These are phyloP conservation scores for Bretschneidera sinensis DNA, from an alignment of 345 rosid genomes.

Conservation along the genomic window DNA sequence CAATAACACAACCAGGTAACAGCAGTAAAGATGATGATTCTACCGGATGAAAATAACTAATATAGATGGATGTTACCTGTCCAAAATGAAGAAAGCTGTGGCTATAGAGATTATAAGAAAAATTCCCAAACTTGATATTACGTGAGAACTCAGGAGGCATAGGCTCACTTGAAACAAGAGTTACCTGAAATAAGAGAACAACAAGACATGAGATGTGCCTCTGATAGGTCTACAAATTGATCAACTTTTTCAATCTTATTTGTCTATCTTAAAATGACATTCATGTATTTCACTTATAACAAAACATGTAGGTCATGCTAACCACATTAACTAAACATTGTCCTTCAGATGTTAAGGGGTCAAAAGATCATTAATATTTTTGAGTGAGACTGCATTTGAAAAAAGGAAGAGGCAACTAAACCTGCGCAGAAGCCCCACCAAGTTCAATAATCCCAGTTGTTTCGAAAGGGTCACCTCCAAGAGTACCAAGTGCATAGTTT, in stretches of 20 bases:
- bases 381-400: not conserved
- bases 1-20: not conserved
- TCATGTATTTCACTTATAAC: not conserved
- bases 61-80: constrained; percentile 46
- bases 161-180: constrained; percentile 67
- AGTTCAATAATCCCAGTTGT: constrained; percentile 95
- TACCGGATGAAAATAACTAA: not conserved
- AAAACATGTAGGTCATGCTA: constrained; percentile 5
- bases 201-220: not conserved
- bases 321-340: not conserved
- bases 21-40: not conserved
- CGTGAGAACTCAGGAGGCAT: constrained; percentile 67
- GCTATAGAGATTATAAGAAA: constrained; percentile 71
- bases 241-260: too few species aligned
- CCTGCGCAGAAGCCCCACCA: constrained; percentile 99
- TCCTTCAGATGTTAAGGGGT: not conserved
- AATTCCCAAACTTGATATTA: constrained; percentile 48
- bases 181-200: constrained; percentile 43
- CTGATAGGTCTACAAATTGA: not conserved
- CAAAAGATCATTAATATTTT: not conserved
- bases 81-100: constrained; percentile 91
- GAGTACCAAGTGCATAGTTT: constrained; percentile 68
- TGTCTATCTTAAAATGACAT: not conserved
- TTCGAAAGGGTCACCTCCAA: constrained; percentile 68
- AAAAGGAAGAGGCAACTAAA: constrained; percentile 14